phyloP scores from a whole-genome alignment of 164 flowering plant genomes.

The Litsea cubeba region DNA sequence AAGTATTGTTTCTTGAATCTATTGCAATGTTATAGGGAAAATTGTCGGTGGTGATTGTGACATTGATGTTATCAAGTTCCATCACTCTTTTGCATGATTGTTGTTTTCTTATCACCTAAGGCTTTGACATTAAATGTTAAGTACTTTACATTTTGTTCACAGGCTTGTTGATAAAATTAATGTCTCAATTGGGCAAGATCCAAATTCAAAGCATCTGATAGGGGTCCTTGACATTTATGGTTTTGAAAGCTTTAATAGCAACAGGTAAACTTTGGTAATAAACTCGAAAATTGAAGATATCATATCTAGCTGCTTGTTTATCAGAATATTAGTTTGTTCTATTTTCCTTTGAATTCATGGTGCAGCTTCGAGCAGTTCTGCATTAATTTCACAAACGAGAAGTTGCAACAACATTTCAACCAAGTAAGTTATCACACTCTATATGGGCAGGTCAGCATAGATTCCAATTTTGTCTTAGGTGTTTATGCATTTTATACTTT shows the following conservation, averaged over 20 bases:
- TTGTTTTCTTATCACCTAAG: background rate
- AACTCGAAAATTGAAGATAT: background rate
- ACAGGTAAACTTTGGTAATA: constrained; percentile 49
- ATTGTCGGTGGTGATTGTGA: no score
- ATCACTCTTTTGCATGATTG: background rate
- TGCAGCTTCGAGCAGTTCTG: constrained; percentile 98
- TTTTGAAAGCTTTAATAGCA: constrained; percentile 85
- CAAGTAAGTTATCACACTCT: constrained; percentile 49
- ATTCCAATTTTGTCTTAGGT: background rate
- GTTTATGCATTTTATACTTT: constrained; percentile 12
- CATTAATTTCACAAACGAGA: constrained; percentile 91
- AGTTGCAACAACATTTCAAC: constrained; percentile 98
- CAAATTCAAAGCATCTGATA: constrained; percentile 61
- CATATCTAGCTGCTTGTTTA: background rate
- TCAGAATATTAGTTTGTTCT: constrained; percentile 1
- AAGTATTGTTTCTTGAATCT: no score
- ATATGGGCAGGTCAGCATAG: constrained; percentile 3
- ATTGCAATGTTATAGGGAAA: no score
- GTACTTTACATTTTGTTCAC: constrained; percentile 11
- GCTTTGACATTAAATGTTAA: background rate
- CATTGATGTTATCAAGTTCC: background rate
- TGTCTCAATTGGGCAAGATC: constrained; percentile 90
- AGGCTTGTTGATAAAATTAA: constrained; percentile 94
- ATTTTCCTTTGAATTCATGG: background rate
- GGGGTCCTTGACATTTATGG: constrained; percentile 99